A percentile compares a stretch with the other conserved stretches of the same genome.
Evolutionary conservation across 2,329 filamentous ascomycete species (phyloP).

Genomic region (Epichloe festucae): DNA sequence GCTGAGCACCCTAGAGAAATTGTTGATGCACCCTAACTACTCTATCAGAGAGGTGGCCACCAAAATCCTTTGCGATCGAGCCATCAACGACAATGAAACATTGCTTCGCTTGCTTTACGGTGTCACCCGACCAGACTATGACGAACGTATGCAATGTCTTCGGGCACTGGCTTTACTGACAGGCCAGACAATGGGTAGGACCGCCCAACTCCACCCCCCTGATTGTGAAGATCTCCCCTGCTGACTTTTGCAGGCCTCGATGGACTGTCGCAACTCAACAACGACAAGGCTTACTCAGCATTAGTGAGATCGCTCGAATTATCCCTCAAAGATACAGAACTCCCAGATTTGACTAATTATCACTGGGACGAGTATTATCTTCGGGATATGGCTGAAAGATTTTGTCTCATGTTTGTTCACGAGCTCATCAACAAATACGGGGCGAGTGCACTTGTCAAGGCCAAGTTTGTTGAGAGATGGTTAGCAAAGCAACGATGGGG

Average conservation of each 20-base stretch:
- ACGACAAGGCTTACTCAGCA: slow-evolving; percentile 37
- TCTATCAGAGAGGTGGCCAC: slow-evolving; percentile 57
- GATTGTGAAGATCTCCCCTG: slow-evolving; percentile 1
- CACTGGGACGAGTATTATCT: slow-evolving; percentile 51
- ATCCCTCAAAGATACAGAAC: slow-evolving; percentile 35
- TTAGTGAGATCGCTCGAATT: slow-evolving; percentile 48
- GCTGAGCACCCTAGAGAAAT: slow-evolving; percentile 50
- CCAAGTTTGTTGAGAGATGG: slow-evolving; percentile 59
- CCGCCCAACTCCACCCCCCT: background rate
- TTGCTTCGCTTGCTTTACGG: slow-evolving; percentile 41
- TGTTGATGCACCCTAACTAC: slow-evolving; percentile 58
- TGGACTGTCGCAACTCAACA: slow-evolving; percentile 35
- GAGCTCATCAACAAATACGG: slow-evolving; percentile 49
- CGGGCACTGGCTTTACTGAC: slow-evolving; percentile 44
- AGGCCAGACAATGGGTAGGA: slow-evolving; percentile 22
- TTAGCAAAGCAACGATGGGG: slow-evolving; percentile 63
- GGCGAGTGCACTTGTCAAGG: slow-evolving; percentile 43
- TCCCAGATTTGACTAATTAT: slow-evolving; percentile 38
- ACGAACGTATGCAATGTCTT: slow-evolving; percentile 43
- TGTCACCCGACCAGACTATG: slow-evolving; percentile 45
- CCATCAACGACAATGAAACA: slow-evolving; percentile 43
- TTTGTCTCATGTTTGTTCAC: slow-evolving; percentile 43
- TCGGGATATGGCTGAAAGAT: slow-evolving; percentile 47
- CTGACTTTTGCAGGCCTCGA: slow-evolving; percentile 18
- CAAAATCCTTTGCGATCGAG: slow-evolving; percentile 42